These are phyloP conservation scores for Syzygium jambos DNA, from an alignment of 345 rosid genomes.

Conservation along the genomic window DNA sequence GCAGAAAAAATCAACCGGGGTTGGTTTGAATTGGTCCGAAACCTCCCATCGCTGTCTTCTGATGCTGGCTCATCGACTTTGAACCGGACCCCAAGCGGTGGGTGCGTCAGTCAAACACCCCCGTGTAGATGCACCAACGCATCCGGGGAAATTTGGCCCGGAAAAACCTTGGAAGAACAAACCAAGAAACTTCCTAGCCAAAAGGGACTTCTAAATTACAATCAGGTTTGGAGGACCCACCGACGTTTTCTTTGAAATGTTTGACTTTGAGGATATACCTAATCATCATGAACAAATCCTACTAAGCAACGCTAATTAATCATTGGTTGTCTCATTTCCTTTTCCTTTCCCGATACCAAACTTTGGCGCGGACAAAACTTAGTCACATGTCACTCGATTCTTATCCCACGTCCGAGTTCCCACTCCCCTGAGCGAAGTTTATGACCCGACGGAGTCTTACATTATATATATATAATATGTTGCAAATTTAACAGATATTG, in stretches of 20 bases:
- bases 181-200: neutral
- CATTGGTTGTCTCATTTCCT: neutral
- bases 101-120: neutral
- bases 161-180: neutral
- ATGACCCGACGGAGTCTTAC: neutral
- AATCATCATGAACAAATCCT: neutral
- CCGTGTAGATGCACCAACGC: neutral
- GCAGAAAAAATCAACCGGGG: neutral
- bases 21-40: neutral
- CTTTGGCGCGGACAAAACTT: neutral
- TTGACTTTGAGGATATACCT: neutral
- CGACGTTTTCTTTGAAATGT: neutral
- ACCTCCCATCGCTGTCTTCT: neutral
- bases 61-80: neutral
- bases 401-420: neutral
- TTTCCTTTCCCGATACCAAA: neutral
- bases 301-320: neutral
- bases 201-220: neutral
- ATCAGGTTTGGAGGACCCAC: neutral
- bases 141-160: neutral
- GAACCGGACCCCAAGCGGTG: neutral
- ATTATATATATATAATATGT: too few relatives aligned
- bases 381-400: neutral
- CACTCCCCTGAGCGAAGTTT: fast-evolving
- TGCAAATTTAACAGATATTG: neutral